Base-by-base conservation (phyloP, 345 rosid species). In the Eucalyptus caleyi region DNA sequence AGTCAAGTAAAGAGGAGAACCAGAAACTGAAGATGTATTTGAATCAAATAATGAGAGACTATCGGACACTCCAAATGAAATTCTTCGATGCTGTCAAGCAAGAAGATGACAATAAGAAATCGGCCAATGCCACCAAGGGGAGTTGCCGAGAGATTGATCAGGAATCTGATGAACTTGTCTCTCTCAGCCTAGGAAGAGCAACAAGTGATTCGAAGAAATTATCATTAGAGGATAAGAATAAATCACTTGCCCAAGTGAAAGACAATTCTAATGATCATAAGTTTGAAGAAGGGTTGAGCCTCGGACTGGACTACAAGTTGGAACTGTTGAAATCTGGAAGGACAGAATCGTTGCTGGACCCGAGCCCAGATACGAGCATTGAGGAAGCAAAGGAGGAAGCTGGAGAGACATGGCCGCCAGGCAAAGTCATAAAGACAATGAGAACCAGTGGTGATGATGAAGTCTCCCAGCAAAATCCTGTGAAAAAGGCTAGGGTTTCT, bases 401-500 rank as follows among this genome's bases (percentile, higher is more conserved):
- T 30, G 91, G 88, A 26, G 92, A 94, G 80, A 91, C 89, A 19
- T 85, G 91, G 89, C 94, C 92, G 4, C 94, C 94, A 24, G 89
- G 89, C 85, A 97, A 93, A 90, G 89, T 42, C 87, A 37, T 26
- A 37, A 95, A 95, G 93, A 92, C 92, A 4, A 40, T 53, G 91
- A 93, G 92, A 90, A 90, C 90, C 86, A 94, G 89, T 37, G 93
- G 93, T 44, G 95, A 90, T 18, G 94, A 95, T 80, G 96, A 94
- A 88, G 93, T 89, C 32, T 90, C 91, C 32, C 93, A 90, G 83
- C 94, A 95, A 60, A 91, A 87, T 32, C 87, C 91, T 16, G 83
- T 89, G 86, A 97, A 95, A 91, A 97, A 95, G 90, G 94, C 97
- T 86, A 95, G 98, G 92, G 99, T 97, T 88, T 97, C 94, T 83